Percentiles rank a stretch among this genome's conserved stretches.
phyloP scores from a whole-genome alignment of 2,329 filamentous ascomycete species.

The Drechslerella dactyloides region DNA sequence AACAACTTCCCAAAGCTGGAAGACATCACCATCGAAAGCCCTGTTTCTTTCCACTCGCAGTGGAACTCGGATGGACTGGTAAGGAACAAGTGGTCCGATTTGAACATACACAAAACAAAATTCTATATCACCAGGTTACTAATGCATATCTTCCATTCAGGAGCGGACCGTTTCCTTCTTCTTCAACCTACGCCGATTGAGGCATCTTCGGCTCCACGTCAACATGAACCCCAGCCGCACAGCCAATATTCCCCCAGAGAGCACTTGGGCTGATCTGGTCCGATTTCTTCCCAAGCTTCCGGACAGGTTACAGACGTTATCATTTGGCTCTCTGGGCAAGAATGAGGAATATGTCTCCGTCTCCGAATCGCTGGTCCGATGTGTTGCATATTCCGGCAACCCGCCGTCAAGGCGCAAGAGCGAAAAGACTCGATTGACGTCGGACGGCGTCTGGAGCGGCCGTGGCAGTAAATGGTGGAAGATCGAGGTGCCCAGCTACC shows the following conservation, averaged over 20 bases:
- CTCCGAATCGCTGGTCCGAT: slow-evolving; percentile 44
- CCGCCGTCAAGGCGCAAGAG: slow-evolving; percentile 42
- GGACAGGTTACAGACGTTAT: slow-evolving; percentile 43
- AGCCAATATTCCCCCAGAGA: slow-evolving; percentile 48
- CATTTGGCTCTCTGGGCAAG: slow-evolving; percentile 47
- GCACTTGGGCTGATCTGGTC: slow-evolving; percentile 45
- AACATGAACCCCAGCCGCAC: slow-evolving; percentile 51
- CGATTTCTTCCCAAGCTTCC: slow-evolving; percentile 45
- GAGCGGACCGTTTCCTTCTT: slow-evolving; percentile 51
- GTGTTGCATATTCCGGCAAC: slow-evolving; percentile 46
- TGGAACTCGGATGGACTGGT: slow-evolving; percentile 50
- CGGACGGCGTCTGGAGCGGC: slow-evolving; percentile 47
- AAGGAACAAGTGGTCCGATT: slow-evolving; percentile 27
- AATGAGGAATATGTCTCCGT: slow-evolving; percentile 50
- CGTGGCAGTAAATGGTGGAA: slow-evolving; percentile 50
- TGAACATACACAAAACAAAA: slow-evolving; percentile 13
- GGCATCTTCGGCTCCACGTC: slow-evolving; percentile 48
- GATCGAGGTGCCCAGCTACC: slow-evolving; percentile 33
- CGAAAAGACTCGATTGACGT: slow-evolving; percentile 34
- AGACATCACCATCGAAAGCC: slow-evolving; percentile 48
- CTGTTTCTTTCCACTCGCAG: slow-evolving; percentile 50
- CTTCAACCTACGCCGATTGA: slow-evolving; percentile 47
- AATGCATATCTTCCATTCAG: slow-evolving; percentile 25
- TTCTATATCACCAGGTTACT: slow-evolving; percentile 27
- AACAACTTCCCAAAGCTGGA: slow-evolving; percentile 44